phyloP scores from a whole-genome alignment of 768 basidiomycete species.

The Obba rivulosa region DNA sequence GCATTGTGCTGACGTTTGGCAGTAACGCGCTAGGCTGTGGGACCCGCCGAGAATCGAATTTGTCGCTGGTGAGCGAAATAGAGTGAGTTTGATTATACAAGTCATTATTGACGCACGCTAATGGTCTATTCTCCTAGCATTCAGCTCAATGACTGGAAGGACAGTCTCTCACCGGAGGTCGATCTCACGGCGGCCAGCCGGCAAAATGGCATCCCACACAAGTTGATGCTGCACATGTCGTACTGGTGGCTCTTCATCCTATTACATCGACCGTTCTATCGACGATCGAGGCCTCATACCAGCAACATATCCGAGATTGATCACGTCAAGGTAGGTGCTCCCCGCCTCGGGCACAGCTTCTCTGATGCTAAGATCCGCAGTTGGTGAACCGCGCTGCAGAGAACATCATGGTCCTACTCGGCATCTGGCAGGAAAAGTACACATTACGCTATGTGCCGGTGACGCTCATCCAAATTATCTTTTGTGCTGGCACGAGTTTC shows the following conservation, averaged over 20 bases:
- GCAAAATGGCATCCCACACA: conserved; percentile 45
- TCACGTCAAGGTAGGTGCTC: conserved; percentile 43
- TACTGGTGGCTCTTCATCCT: conserved; percentile 60
- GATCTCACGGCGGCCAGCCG: conserved; percentile 45
- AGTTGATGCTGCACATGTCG: conserved; percentile 49
- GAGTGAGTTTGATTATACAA: conserved; percentile 32
- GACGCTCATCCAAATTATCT: conserved; percentile 51
- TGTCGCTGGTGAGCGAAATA: conserved; percentile 46
- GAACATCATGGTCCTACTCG: conserved; percentile 49
- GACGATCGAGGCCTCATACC: conserved; percentile 23
- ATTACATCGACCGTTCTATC: conserved; percentile 48
- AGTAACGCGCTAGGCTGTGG: conserved; percentile 43
- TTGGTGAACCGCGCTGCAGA: conserved; percentile 49
- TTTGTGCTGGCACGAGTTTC: conserved; percentile 56
- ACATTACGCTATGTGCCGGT: conserved; percentile 53
- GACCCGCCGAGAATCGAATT: conserved; percentile 34
- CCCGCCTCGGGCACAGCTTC: neutral
- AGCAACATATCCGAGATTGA: conserved; percentile 35
- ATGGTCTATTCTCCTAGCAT: conserved; percentile 10
- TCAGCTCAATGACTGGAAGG: conserved; percentile 33
- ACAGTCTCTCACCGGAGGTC: conserved; percentile 35
- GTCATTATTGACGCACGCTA: neutral
- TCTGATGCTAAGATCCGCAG: conserved; percentile 19
- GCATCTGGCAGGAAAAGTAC: conserved; percentile 47
- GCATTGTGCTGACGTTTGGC: neutral